A percentile compares a stretch with the other conserved stretches of the same genome.
phyloP scores from a whole-genome alignment of 495 filamentous ascomycete genomes.

The Arthonia radiata region DNA sequence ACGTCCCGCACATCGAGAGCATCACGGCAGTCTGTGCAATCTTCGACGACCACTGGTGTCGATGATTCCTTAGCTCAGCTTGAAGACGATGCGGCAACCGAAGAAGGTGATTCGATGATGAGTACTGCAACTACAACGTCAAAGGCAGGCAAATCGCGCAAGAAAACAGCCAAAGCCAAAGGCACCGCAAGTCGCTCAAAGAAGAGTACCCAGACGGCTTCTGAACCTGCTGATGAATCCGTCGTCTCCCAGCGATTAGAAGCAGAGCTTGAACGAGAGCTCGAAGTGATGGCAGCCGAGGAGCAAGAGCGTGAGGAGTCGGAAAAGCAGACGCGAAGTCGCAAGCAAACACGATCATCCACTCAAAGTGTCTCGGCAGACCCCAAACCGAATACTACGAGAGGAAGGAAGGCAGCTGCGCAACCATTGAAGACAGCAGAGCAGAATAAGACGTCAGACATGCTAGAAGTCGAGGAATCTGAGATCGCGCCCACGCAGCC shows the following conservation, averaged over 20 bases:
- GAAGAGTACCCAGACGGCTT: slow-evolving; percentile 15
- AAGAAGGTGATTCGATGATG: slow-evolving; percentile 45
- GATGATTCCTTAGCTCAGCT: slow-evolving; percentile 19
- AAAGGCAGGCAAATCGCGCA: slow-evolving; percentile 20
- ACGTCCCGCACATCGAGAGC: slow-evolving; percentile 34
- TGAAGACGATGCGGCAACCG: slow-evolving; percentile 17
- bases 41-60: slow-evolving; percentile 28
- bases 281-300: slow-evolving; percentile 21
- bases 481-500: too few species aligned
- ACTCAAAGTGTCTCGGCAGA: too few species aligned
- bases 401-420: too few species aligned
- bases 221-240: slow-evolving; percentile 16
- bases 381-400: too few species aligned
- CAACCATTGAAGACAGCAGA: too few species aligned
- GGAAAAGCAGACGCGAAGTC: too few species aligned
- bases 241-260: slow-evolving; percentile 19
- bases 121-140: slow-evolving; percentile 32
- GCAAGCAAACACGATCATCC: too few species aligned
- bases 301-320: too few species aligned
- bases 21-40: slow-evolving; percentile 48
- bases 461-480: slow-evolving; percentile 20
- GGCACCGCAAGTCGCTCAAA: slow-evolving; percentile 6
- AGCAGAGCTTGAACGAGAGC: slow-evolving; percentile 18
- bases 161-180: slow-evolving; percentile 4
- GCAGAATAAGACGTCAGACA: too few species aligned